Evolutionary conservation across 108 stramenopile species (phyloP), one percentile per base, ranked within the genome.

Genomic region (Epithemia pelagica): DNA sequence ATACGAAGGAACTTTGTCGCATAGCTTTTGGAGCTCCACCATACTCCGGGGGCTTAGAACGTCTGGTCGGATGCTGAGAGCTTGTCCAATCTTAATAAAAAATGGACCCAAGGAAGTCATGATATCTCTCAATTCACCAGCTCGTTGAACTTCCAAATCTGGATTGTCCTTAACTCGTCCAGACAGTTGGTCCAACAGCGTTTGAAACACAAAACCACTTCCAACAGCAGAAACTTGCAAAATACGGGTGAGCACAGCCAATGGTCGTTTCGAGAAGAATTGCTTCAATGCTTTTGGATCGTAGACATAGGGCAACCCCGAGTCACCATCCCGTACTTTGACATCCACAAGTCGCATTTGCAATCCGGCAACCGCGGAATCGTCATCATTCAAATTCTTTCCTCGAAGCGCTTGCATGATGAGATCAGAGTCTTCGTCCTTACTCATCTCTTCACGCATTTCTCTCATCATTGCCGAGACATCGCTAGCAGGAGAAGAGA

Each of bases 1-100:
- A 64, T 78, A 97, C 51, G 77, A 80, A 1, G 96, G 96, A 0
- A 98, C 97, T 78, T 96, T 96, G 68, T 97, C 96, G 68, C 96
- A 97, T 1, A 97, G 73, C 63, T 92, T 90, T 70, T 97, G 95
- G 52, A 97, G 72, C 69, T 97, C 96, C 28, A 97, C 94, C 96
- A 97, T 96, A 55, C 82, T 81, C 2, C 90, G 75, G 5, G 96
- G 95, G 23, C 77, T 74, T 22, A 97, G 66, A 53, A 97, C 76
- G 69, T 97, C 96, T 8, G 96, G 96, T 21, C 96, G 88, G 65
- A 97, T 96, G 30, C 77, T 79, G 23, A 97, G 78, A 0, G 95
- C 95, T 78, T 96, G 88, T 23, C 88, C 87, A 52, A 79, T 69
- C 73, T 96, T 96, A 74, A 96, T 95, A 65, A 82, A 93, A 72